These are phyloP conservation scores for Boechera stricta DNA, from an alignment of 345 rosid genomes.

Conservation along the genomic window DNA sequence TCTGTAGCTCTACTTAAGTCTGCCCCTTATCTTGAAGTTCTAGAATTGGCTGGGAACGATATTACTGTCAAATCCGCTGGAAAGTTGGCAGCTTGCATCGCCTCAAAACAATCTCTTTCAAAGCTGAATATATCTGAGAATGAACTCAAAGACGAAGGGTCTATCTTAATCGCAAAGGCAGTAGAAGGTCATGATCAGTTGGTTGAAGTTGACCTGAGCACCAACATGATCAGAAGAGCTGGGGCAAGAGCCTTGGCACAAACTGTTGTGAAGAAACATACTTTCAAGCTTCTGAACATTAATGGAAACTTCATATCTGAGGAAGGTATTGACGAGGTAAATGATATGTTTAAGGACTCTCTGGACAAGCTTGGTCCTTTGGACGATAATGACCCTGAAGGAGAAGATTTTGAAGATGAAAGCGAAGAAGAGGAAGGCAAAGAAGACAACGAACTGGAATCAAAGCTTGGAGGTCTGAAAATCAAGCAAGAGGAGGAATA, in stretches of 20 bases:
- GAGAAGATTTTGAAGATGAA: conserved; percentile 76
- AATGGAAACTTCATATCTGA: conserved; percentile 80
- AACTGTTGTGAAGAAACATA: conserved; percentile 61
- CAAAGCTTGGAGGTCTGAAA: conserved; percentile 73
- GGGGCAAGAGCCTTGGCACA: conserved; percentile 73
- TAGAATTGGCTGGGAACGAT: conserved; percentile 93
- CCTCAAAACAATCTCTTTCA: conserved; percentile 62
- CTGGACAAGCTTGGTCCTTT: conserved; percentile 63
- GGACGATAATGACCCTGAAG: conserved; percentile 84
- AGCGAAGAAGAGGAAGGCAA: conserved; percentile 60
- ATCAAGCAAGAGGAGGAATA: conserved; percentile 57
- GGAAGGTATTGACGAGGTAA: conserved; percentile 83
- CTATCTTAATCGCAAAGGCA: conserved; percentile 70
- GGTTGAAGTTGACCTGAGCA: conserved; percentile 75
- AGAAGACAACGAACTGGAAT: conserved; percentile 69
- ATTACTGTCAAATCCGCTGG: conserved; percentile 64
- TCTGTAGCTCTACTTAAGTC: conserved; percentile 65
- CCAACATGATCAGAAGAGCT: conserved; percentile 66
- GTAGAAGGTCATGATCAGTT: conserved; percentile 68
- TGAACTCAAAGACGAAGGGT: conserved; percentile 89
- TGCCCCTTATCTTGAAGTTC: conserved; percentile 73
- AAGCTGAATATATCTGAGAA: conserved; percentile 85
- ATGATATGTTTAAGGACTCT: conserved; percentile 63
- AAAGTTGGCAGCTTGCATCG: conserved; percentile 65
- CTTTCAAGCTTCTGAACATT: conserved; percentile 67